Conservation (phyloP, 2,329 filamentous ascomycete genomes). For the Scedosporium minutisporum region DNA sequence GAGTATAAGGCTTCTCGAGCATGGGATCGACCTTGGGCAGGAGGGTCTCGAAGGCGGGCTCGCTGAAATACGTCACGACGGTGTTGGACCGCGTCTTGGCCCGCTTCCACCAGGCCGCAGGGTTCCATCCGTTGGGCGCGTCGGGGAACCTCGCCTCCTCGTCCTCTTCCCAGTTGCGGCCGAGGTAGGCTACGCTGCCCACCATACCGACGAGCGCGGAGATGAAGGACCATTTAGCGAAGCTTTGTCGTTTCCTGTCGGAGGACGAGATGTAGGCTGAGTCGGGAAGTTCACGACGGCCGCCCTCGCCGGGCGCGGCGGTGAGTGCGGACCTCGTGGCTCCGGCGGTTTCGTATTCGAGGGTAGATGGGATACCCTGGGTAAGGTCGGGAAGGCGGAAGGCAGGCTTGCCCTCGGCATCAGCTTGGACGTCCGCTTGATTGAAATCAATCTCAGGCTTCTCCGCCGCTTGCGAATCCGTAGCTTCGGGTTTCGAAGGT, state of each 20-base stretch:
- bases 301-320: conserved; percentile 22
- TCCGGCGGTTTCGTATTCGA: conserved; percentile 62
- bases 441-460: neutral
- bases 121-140: conserved; percentile 69
- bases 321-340: conserved; percentile 23
- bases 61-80: conserved; percentile 85
- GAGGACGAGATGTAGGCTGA: conserved; percentile 84
- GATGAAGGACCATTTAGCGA: conserved; percentile 67
- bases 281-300: conserved; percentile 53
- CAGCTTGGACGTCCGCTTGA: conserved; percentile 11
- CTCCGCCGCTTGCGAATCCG: conserved; percentile 9
- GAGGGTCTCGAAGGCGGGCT: conserved; percentile 89
- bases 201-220: conserved; percentile 46
- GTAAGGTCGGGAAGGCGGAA: conserved; percentile 68
- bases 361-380: conserved; percentile 87
- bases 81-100: conserved; percentile 64
- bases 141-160: conserved; percentile 62
- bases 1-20: conserved; percentile 78
- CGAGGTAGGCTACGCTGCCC: conserved; percentile 61
- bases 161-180: conserved; percentile 78
- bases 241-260: conserved; percentile 67
- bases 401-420: conserved; percentile 8
- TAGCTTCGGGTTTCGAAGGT: conserved; percentile 6
- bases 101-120: conserved; percentile 70
- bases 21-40: conserved; percentile 72